Base-by-base conservation (phyloP, 169 alveolate genomes). In the Amoebophrya sp. region DNA sequence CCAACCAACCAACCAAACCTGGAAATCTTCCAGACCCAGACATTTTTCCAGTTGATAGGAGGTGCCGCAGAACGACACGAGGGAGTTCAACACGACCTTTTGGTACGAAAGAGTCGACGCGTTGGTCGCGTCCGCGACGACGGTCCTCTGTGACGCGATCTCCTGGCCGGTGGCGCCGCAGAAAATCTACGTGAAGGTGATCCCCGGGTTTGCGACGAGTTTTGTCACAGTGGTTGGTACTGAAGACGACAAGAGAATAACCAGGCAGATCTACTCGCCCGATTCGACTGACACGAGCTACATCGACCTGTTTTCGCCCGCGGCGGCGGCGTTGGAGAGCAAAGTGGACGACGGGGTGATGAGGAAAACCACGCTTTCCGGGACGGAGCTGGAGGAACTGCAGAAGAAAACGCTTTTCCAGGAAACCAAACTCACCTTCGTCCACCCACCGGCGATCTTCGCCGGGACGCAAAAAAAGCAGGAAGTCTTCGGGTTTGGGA, bases 141-240 rank as follows among this genome's bases (percentile, higher is more conserved):
- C 83, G 35, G 83, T 66, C 32, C 18, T 66, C 7, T 66, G 83
- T 25, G 83, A 66, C 83, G 83, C 83, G 7, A 25, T 66, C 10
- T 0, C 39, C 35, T 66, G 83, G 83, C 83, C 83, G 83, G 83
- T 66, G 12, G 83, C 83, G 83, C n/a, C n/a, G n/a, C 83, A 66
- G 83, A 18, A 66, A 25, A 66, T 66, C 18, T 66, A 66, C 83
- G 83, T 66, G 83, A 18, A n/a, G 29, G 83, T 66, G 83, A 25
- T 66, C 35, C 83, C 83, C 7, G 83, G 83, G 0, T 66, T 66
- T n/a, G 83, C 83, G 32, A 66, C 83, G 10, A 12, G 35, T 2
- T 7, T 25, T 3, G 83, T 66, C 35, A 66, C 32, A 2, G 83
- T 66, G 83, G 10, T 3, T 18, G 32, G 32, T 3, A n/a, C n/a